A percentile compares a stretch with the other conserved stretches of the same genome.
Conservation (phyloP, 2,329 filamentous ascomycete genomes). For the Penicillium sp. region DNA sequence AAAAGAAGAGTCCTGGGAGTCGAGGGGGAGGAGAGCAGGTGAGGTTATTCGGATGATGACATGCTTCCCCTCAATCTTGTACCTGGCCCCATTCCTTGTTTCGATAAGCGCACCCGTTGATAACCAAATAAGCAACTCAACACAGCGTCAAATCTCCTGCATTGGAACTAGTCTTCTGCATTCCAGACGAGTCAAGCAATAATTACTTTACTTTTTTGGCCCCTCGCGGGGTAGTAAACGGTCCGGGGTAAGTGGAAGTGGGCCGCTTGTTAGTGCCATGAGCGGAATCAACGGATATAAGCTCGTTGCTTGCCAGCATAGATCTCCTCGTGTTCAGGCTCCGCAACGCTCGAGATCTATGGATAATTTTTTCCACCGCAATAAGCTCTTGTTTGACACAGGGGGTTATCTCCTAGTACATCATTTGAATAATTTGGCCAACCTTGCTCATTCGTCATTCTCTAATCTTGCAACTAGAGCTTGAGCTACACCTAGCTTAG, state of each 20-base stretch:
- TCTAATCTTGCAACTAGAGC: too few species aligned
- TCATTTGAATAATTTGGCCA: too few species aligned
- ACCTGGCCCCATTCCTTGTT: neutral
- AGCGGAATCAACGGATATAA: neutral
- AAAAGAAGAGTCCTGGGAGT: neutral
- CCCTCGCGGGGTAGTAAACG: neutral
- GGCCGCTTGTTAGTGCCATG: neutral
- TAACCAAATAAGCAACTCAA: neutral
- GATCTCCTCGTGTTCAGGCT: neutral
- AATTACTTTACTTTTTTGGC: neutral
- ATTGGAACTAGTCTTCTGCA: too few species aligned
- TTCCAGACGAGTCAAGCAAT: neutral
- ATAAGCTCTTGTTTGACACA: too few species aligned
- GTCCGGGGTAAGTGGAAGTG: neutral
- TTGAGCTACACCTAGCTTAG: too few species aligned
- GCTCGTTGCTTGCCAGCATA: neutral
- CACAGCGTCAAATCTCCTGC: neutral
- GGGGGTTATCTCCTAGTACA: too few species aligned
- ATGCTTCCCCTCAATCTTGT: neutral
- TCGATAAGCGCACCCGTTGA: neutral
- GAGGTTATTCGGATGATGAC: neutral
- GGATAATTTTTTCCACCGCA: too few species aligned
- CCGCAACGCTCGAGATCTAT: neutral
- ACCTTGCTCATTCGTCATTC: too few species aligned
- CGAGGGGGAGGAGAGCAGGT: neutral